Evolutionary conservation across 208 protist genomes (phyloP).

Genomic region (Phytomonas francai): DNA sequence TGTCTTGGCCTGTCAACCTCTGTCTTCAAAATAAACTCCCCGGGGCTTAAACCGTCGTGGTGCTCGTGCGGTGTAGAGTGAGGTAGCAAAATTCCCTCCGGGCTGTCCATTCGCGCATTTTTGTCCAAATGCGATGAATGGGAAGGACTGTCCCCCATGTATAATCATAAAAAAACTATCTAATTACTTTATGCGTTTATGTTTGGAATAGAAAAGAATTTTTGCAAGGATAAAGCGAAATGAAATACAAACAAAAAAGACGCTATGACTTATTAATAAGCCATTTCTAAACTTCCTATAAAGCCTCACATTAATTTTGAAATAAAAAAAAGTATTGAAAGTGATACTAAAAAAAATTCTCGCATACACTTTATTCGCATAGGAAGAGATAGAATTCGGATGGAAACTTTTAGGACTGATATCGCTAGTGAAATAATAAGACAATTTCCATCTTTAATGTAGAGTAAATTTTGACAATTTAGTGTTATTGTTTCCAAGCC

Average conservation of each 20-base stretch:
- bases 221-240: conserved; percentile 12
- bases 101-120: conserved; percentile 1
- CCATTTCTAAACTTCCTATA: background rate
- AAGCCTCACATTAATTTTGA: background rate
- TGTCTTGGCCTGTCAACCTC: too few species aligned
- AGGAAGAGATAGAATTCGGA: conserved; percentile 12
- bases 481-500: background rate
- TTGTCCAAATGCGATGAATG: background rate
- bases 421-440: background rate
- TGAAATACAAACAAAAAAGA: conserved; percentile 5
- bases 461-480: background rate
- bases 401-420: conserved; percentile 2
- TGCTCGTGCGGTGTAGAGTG: background rate
- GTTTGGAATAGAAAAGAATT: background rate
- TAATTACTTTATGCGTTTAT: background rate
- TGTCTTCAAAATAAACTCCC: too few species aligned
- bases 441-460: background rate
- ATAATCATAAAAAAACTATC: background rate
- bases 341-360: background rate
- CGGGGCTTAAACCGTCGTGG: background rate
- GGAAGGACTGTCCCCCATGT: background rate
- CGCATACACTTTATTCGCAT: background rate
- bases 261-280: background rate
- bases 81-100: background rate
- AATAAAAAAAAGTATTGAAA: conserved; percentile 9